Evolutionary conservation across 148 eudicot genomes (phyloP), one percentile per base, ranked within the genome.

Genomic region (Pharnaceum exiguum): DNA sequence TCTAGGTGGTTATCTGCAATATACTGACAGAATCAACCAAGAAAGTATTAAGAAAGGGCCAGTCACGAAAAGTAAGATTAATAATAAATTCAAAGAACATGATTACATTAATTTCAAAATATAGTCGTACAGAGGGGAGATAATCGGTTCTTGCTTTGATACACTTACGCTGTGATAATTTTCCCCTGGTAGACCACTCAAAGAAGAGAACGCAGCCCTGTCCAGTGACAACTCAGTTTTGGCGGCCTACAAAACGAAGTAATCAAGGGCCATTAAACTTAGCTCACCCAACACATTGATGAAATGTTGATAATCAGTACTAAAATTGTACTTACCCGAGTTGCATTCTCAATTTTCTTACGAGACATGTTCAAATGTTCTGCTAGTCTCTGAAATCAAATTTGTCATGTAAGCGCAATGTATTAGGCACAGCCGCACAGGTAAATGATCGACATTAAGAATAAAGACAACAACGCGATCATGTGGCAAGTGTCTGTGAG

Each of bases 331-430:
- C 52, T 56, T 63, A 89, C 99, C 96, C 89, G 87, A 53, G 87
- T 88, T 36, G 99, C 99, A 69, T 93, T 88, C 71, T 74, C 78
- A 57, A 93, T 77, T 83, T 93, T 93, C 84, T 78, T 82, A 17
- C 77, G 86, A 5, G 98, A 81, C 83, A 93, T 79, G 78, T 88
- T 83, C 32, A 93, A 70, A 60, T 70, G 56, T 74, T 80, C 98
- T 22, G 98, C 95, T 74, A 93, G 79, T 28, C 46, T 93, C 98
- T 85, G 84, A 25, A 66, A 47, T 22, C n/a, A 60, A 29, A 22
- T 31, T 45, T 43, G 42, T 18, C 23, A 30, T 7, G 58, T 70
- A 29, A 70, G 64, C 28, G 50, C 12, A 33, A 1, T 43, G 12
- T 28, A 37, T 31, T n/a, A n/a, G n/a, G n/a, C n/a, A n/a, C n/a